Percentiles rank a stretch among this genome's conserved stretches.
Evolutionary conservation across 2,329 filamentous ascomycete species (phyloP).

Genomic region (Whalleya microplaca): DNA sequence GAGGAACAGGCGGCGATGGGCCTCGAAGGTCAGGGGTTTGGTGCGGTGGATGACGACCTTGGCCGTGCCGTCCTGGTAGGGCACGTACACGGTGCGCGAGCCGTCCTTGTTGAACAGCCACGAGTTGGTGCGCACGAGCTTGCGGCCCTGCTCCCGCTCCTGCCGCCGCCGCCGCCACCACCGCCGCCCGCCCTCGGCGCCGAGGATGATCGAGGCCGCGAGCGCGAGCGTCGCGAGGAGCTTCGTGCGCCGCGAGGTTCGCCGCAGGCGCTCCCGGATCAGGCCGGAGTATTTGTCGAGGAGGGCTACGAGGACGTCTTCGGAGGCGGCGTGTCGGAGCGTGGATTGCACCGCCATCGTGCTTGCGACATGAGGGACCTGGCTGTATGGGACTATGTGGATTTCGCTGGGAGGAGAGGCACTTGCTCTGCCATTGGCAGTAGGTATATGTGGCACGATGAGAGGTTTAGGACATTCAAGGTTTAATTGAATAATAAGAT

Average conservation of each 20-base stretch:
- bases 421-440: conserved; percentile 28
- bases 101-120: conserved; percentile 94
- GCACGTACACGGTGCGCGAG: conserved; percentile 91
- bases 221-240: conserved; percentile 78
- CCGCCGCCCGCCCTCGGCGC: conserved; percentile 76
- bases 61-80: conserved; percentile 83
- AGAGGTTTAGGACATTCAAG: not conserved
- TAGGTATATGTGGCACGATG: not conserved
- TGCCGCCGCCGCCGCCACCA: conserved; percentile 75
- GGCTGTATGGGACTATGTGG: conserved; percentile 11
- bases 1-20: conserved; percentile 88
- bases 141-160: conserved; percentile 81
- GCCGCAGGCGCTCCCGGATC: conserved; percentile 58
- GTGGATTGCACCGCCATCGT: conserved; percentile 88
- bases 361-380: conserved; percentile 25
- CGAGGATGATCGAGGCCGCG: conserved; percentile 75
- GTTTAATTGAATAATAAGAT: not conserved
- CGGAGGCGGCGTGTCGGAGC: conserved; percentile 65
- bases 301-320: conserved; percentile 69
- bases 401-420: not conserved
- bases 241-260: conserved; percentile 71
- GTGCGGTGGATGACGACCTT: conserved; percentile 91
- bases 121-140: conserved; percentile 87
- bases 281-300: conserved; percentile 61
- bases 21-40: conserved; percentile 93